Percentiles rank a stretch among this genome's conserved stretches.
phyloP scores from a whole-genome alignment of 2,329 filamentous ascomycete genomes.

The Fusarium agapanthi region DNA sequence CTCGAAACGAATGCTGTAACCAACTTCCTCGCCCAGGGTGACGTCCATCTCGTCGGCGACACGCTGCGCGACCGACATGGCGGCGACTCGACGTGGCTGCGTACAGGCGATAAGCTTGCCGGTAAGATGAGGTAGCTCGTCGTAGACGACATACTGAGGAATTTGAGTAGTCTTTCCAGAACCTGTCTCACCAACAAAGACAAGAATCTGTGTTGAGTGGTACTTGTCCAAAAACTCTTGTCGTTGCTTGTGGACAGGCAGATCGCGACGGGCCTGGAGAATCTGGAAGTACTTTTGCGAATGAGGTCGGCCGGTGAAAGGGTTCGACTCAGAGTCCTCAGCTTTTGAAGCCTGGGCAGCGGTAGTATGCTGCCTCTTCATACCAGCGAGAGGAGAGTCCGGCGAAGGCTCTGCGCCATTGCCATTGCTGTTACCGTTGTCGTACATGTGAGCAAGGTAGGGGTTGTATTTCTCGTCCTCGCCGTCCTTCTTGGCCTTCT shows the following conservation, averaged over 20 bases:
- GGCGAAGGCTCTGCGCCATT: conserved; percentile 48
- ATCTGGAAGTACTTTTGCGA: conserved; percentile 91
- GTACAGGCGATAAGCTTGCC: conserved; percentile 96
- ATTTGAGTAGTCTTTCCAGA: conserved; percentile 99
- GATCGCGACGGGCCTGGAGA: conserved; percentile 80
- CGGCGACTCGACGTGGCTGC: conserved; percentile 95
- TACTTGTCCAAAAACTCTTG: conserved; percentile 94
- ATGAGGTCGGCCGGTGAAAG: conserved; percentile 82
- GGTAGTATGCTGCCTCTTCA: conserved; percentile 84
- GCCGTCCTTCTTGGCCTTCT: conserved; percentile 55
- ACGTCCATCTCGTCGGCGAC: conserved; percentile 98
- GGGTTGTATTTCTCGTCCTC: conserved; percentile 68
- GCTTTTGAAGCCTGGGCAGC: conserved; percentile 75
- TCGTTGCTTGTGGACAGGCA: conserved; percentile 92
- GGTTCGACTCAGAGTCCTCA: conserved; percentile 84
- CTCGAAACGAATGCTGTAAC: conserved; percentile 99
- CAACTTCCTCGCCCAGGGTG: conserved; percentile 89
- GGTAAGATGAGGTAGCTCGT: conserved; percentile 88
- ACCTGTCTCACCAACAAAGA: conserved; percentile 98
- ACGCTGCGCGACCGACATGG: conserved; percentile 98
- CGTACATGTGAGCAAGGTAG: conserved; percentile 91
- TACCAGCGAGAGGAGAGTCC: conserved; percentile 66
- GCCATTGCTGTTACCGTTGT: conserved; percentile 54
- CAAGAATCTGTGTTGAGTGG: conserved; percentile 92
- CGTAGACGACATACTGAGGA: conserved; percentile 96